phyloP scores from a whole-genome alignment of 2,329 filamentous ascomycete species.

The Arthrobotrys entomopaga region DNA sequence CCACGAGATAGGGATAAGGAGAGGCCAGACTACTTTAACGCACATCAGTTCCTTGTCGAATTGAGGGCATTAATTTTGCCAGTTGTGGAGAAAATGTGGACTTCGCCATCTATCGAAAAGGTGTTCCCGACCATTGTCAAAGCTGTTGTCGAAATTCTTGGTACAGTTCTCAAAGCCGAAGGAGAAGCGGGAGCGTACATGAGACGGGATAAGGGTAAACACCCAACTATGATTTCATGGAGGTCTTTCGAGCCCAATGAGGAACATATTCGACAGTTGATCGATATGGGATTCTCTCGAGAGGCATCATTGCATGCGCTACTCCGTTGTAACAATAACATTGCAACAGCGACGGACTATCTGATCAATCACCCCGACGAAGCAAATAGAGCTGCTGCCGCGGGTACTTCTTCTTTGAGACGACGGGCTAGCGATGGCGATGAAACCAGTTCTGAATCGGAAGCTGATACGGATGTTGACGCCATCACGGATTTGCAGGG shows the following conservation, averaged over 20 bases:
- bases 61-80: slow-evolving; percentile 82
- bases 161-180: slow-evolving; percentile 79
- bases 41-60: slow-evolving; percentile 84
- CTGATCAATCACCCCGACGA: slow-evolving; percentile 55
- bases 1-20: slow-evolving; percentile 66
- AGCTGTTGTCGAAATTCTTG: slow-evolving; percentile 83
- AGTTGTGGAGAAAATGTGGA: slow-evolving; percentile 81
- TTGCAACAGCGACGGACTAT: slow-evolving; percentile 56
- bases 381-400: slow-evolving; percentile 53
- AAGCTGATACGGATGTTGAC: slow-evolving; percentile 59
- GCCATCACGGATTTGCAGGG: slow-evolving; percentile 46
- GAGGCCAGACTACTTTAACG: slow-evolving; percentile 71
- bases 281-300: slow-evolving; percentile 59
- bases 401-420: slow-evolving; percentile 18
- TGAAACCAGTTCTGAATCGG: slow-evolving; percentile 57
- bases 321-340: slow-evolving; percentile 56
- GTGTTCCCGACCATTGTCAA: slow-evolving; percentile 79
- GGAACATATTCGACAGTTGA: slow-evolving; percentile 57
- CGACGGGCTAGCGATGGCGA: slow-evolving; percentile 54
- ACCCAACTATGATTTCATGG: slow-evolving; percentile 57
- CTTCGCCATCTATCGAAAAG: slow-evolving; percentile 83
- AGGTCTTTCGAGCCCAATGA: slow-evolving; percentile 58
- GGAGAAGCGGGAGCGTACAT: slow-evolving; percentile 74
- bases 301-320: slow-evolving; percentile 56
- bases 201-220: slow-evolving; percentile 61